Percentiles rank a stretch among this genome's conserved stretches.
phyloP scores from a whole-genome alignment of 2,329 filamentous ascomycete species.

The Penicillium crustosum region DNA sequence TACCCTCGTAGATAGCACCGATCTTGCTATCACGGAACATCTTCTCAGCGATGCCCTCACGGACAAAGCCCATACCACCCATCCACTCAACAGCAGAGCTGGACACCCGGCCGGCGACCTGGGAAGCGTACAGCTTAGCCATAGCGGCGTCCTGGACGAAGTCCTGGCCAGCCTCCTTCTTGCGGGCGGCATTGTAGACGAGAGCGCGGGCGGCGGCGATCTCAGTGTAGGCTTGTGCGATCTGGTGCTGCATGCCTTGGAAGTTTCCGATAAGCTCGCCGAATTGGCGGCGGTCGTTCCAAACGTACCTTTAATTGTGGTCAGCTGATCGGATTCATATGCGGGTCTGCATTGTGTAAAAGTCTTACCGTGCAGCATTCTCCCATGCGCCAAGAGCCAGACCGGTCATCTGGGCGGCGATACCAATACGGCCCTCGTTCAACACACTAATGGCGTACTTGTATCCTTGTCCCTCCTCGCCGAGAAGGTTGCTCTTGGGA shows the following conservation, averaged over 20 bases:
- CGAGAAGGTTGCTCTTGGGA: slow-evolving; percentile 82
- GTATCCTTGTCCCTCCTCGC: slow-evolving; percentile 87
- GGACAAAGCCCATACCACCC: slow-evolving; percentile 98
- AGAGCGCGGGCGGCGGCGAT: slow-evolving; percentile 87
- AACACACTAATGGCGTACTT: slow-evolving; percentile 94
- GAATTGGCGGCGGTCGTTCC: slow-evolving; percentile 98
- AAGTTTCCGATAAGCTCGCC: slow-evolving; percentile 91
- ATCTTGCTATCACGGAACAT: slow-evolving; percentile 98
- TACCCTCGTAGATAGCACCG: slow-evolving; percentile 92
- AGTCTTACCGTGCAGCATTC: slow-evolving; percentile 73
- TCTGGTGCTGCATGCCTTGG: slow-evolving; percentile 99
- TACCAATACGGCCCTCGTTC: slow-evolving; percentile 96
- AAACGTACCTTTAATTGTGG: slow-evolving; percentile 67
- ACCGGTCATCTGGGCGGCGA: slow-evolving; percentile 98
- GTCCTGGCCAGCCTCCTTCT: slow-evolving; percentile 96
- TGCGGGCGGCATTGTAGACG: slow-evolving; percentile 92
- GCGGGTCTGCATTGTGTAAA: not conserved
- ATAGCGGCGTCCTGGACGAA: slow-evolving; percentile 96
- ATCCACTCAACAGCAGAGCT: slow-evolving; percentile 95
- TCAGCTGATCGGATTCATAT: slow-evolving; percentile 13
- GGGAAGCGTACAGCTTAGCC: slow-evolving; percentile 93
- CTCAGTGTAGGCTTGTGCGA: slow-evolving; percentile 92
- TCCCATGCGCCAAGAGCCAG: slow-evolving; percentile 92
- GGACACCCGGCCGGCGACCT: slow-evolving; percentile 85
- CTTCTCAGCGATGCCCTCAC: slow-evolving; percentile 96